phyloP scores from a whole-genome alignment of 208 protist species.

The Leptomonas pyrrhocoris region DNA sequence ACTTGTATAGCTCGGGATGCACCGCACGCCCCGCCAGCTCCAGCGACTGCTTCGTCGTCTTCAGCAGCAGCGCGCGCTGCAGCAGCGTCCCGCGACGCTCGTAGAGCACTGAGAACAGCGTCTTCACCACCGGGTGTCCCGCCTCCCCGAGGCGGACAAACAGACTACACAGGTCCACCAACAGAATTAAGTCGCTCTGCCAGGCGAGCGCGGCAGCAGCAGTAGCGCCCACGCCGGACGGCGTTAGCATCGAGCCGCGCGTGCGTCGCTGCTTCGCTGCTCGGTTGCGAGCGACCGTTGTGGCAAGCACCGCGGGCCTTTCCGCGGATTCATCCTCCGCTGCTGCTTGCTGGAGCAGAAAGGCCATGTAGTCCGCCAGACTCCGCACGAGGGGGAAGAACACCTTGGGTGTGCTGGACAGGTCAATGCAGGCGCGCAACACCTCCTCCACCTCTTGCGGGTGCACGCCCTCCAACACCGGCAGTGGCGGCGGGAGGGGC shows the following conservation, averaged over 20 bases:
- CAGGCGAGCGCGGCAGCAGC: conserved; percentile 2
- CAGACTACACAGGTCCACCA: conserved; percentile 35
- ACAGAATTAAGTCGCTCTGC: conserved; percentile 38
- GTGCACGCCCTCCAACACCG: conserved; percentile 14
- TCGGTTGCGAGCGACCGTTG: neutral
- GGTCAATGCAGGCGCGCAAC: conserved; percentile 43
- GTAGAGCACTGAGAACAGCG: conserved; percentile 59
- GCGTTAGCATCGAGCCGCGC: neutral
- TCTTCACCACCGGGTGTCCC: conserved; percentile 37
- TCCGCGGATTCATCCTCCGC: neutral
- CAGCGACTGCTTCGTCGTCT: conserved; percentile 54
- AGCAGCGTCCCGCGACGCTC: conserved; percentile 55
- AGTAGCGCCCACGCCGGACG: neutral
- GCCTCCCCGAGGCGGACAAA: conserved; percentile 30
- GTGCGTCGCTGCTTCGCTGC: neutral
- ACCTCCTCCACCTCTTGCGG: conserved; percentile 28
- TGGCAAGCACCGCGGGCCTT: no score
- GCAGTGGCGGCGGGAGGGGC: neutral
- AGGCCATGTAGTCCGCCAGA: conserved; percentile 20
- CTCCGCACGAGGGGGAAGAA: conserved; percentile 10
- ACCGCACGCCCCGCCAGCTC: conserved; percentile 32
- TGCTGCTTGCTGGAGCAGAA: neutral
- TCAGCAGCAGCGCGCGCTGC: conserved; percentile 56
- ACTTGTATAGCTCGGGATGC: conserved; percentile 47
- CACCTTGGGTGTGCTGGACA: conserved; percentile 28